These are phyloP conservation scores for Rosa persica DNA, from an alignment of 306 rosid species.

Conservation along the genomic window DNA sequence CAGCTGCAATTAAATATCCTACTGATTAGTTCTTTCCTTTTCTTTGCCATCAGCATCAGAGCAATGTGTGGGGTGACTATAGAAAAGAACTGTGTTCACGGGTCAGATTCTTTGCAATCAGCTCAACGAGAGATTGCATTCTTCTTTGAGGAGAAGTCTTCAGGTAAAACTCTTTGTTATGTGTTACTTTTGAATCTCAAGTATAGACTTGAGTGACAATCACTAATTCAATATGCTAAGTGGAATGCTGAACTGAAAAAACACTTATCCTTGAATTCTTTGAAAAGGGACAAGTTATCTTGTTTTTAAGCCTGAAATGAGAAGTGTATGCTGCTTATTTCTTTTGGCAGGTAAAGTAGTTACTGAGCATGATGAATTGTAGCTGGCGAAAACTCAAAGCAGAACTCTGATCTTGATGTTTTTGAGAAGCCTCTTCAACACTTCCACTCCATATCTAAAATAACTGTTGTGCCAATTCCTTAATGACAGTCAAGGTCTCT, in stretches of 20 bases:
- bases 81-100: slow-evolving; percentile 78
- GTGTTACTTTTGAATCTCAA: neutral
- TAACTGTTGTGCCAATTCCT: neutral
- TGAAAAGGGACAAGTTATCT: neutral
- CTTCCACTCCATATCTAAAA: neutral
- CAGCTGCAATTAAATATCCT: slow-evolving; percentile 17
- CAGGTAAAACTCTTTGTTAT: slow-evolving; percentile 42
- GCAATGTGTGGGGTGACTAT: slow-evolving; percentile 69
- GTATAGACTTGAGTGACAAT: neutral
- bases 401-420: neutral
- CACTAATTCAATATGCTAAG: neutral
- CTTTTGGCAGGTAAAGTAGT: slow-evolving; percentile 44
- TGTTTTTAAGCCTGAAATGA: neutral
- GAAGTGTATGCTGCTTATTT: slow-evolving; percentile 18
- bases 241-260: neutral
- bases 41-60: slow-evolving; percentile 52
- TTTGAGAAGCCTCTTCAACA: slow-evolving; percentile 10
- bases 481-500: neutral
- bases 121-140: slow-evolving; percentile 70
- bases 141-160: slow-evolving; percentile 62
- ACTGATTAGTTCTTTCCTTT: slow-evolving; percentile 17
- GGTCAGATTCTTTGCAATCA: slow-evolving; percentile 78
- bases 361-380: slow-evolving; percentile 72
- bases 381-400: slow-evolving; percentile 30
- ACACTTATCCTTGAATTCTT: neutral